phyloP scores from a whole-genome alignment of 768 basidiomycete genomes.

The Boletus vinaceobasis region DNA sequence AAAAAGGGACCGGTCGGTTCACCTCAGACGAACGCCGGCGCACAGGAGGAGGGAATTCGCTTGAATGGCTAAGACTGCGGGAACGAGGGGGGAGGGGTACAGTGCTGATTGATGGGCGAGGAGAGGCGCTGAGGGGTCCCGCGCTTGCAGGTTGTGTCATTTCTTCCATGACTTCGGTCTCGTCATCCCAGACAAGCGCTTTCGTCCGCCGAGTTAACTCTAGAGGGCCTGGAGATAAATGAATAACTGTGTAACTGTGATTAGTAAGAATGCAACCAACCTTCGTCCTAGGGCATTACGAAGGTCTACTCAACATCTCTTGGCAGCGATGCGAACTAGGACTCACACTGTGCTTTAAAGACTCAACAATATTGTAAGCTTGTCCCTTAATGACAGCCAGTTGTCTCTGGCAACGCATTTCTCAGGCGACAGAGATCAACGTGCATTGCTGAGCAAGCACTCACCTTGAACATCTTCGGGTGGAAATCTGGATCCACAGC shows the following conservation, averaged over 20 bases:
- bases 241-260: background rate
- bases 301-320: slow-evolving; percentile 2
- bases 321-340: background rate
- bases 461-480: slow-evolving; percentile 82
- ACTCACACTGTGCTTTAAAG: slow-evolving; percentile 70
- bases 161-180: slow-evolving; percentile 69
- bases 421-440: slow-evolving; percentile 3
- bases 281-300: slow-evolving; percentile 62
- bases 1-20: slow-evolving; percentile 76
- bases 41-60: slow-evolving; percentile 74
- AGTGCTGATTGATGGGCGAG: slow-evolving; percentile 57
- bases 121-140: slow-evolving; percentile 44
- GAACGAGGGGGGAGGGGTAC: slow-evolving; percentile 52
- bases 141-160: slow-evolving; percentile 28
- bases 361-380: slow-evolving; percentile 87
- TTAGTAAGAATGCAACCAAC: slow-evolving; percentile 35
- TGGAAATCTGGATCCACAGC: slow-evolving; percentile 83
- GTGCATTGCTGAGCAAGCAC: slow-evolving; percentile 17
- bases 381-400: slow-evolving; percentile 93
- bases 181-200: slow-evolving; percentile 83
- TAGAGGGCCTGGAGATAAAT: slow-evolving; percentile 61
- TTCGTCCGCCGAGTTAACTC: slow-evolving; percentile 83
- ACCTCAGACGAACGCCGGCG: slow-evolving; percentile 60
- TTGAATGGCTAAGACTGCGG: slow-evolving; percentile 57
- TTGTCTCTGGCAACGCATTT: slow-evolving; percentile 55